These are phyloP conservation scores for Camelina hispida DNA, from an alignment of 345 rosid genomes.

Conservation along the genomic window DNA sequence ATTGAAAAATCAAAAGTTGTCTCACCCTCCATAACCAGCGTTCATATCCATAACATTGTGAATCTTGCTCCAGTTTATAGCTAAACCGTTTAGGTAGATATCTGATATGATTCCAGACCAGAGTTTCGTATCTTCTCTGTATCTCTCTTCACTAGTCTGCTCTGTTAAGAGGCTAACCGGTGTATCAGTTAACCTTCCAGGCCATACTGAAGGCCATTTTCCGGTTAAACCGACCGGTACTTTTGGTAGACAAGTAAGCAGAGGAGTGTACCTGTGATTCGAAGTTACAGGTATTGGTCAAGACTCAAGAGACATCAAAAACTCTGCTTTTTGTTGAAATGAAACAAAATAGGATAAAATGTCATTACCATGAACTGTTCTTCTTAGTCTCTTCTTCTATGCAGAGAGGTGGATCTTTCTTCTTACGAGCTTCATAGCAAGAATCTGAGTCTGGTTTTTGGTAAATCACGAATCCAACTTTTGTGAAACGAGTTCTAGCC, in stretches of 20 bases:
- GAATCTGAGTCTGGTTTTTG: slow-evolving; percentile 75
- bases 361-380: slow-evolving; percentile 62
- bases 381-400: slow-evolving; percentile 47
- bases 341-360: background rate
- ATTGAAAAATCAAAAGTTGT: background rate
- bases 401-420: slow-evolving; percentile 64
- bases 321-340: background rate
- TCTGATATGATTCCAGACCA: slow-evolving; percentile 75
- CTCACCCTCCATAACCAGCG: slow-evolving; percentile 97
- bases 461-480: slow-evolving; percentile 81
- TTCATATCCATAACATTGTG: slow-evolving; percentile 95
- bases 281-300: background rate
- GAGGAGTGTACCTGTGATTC: slow-evolving; percentile 71
- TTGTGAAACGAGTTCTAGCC: slow-evolving; percentile 60
- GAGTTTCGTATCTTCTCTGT: slow-evolving; percentile 58
- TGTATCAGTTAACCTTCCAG: slow-evolving; percentile 63
- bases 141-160: slow-evolving; percentile 44
- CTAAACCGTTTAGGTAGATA: slow-evolving; percentile 59
- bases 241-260: slow-evolving; percentile 63
- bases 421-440: slow-evolving; percentile 67
- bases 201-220: slow-evolving; percentile 84
- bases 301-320: slow-evolving; percentile 11
- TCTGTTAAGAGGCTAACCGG: slow-evolving; percentile 55
- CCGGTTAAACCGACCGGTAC: slow-evolving; percentile 50
- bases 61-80: slow-evolving; percentile 71